These are phyloP conservation scores for Colletotrichum trifolii DNA, from an alignment of 2,329 filamentous ascomycete genomes.

Conservation along the genomic window DNA sequence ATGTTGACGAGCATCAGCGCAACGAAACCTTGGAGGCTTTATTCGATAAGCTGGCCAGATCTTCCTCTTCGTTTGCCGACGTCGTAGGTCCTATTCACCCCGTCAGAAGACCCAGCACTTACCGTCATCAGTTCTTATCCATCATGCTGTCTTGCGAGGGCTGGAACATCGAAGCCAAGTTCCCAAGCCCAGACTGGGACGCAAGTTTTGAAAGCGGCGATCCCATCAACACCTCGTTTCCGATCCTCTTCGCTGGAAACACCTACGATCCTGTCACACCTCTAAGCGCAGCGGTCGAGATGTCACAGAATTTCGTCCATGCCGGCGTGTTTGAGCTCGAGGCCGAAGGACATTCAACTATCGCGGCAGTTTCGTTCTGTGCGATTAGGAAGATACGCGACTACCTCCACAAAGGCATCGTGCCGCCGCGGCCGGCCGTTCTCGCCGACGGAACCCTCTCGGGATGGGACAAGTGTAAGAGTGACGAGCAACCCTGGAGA, in stretches of 20 bases:
- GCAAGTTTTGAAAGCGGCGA: constrained; percentile 41
- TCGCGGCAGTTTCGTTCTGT: constrained; percentile 49
- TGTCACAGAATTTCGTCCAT: constrained; percentile 50
- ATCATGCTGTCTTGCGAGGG: constrained; percentile 48
- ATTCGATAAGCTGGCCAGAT: constrained; percentile 45
- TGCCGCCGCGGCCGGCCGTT: constrained; percentile 42
- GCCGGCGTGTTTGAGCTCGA: constrained; percentile 52
- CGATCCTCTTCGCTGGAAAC: constrained; percentile 68
- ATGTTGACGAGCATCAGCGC: constrained; percentile 37
- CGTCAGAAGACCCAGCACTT: not conserved
- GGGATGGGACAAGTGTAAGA: constrained; percentile 42
- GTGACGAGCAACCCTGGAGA: constrained; percentile 43
- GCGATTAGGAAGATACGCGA: constrained; percentile 47
- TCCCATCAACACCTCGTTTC: constrained; percentile 55
- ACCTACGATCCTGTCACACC: constrained; percentile 70
- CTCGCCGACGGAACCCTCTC: constrained; percentile 39
- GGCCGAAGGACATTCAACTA: constrained; percentile 49
- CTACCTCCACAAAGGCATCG: constrained; percentile 49
- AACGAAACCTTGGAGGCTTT: constrained; percentile 45
- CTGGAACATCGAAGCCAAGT: constrained; percentile 47
- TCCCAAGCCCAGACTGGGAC: constrained; percentile 43
- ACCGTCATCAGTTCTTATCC: constrained; percentile 43
- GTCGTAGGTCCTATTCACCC: constrained; percentile 42
- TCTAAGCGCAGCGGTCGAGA: constrained; percentile 55
- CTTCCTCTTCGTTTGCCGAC: constrained; percentile 49